Percentiles rank a stretch among this genome's conserved stretches.
phyloP scores from a whole-genome alignment of 2,329 filamentous ascomycete genomes.

The Ophiostoma sp. region DNA sequence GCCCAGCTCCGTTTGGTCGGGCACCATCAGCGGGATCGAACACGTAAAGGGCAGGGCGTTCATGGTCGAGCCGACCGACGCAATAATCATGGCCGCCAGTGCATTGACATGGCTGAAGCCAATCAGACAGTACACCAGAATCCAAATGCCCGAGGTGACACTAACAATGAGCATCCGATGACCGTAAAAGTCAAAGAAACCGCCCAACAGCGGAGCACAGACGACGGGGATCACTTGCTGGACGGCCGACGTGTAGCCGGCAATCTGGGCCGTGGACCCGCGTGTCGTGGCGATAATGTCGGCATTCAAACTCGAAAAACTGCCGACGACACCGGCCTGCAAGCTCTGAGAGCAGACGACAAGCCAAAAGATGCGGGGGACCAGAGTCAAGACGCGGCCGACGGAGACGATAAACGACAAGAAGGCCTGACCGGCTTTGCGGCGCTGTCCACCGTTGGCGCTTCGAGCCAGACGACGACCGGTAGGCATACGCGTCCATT shows the following conservation, averaged over 20 bases:
- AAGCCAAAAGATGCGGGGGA: slow-evolving; percentile 35
- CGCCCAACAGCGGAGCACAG: slow-evolving; percentile 32
- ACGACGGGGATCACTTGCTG: slow-evolving; percentile 36
- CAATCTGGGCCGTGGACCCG: slow-evolving; percentile 34
- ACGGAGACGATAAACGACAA: not conserved
- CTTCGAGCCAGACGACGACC: slow-evolving; percentile 21
- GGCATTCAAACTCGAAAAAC: slow-evolving; percentile 21
- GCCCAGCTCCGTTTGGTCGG: slow-evolving; percentile 32
- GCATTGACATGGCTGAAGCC: slow-evolving; percentile 33
- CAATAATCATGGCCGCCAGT: slow-evolving; percentile 34
- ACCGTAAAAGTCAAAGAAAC: slow-evolving; percentile 33
- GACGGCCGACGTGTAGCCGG: slow-evolving; percentile 35
- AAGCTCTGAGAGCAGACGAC: slow-evolving; percentile 32
- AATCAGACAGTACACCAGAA: slow-evolving; percentile 34
- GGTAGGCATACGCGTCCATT: slow-evolving; percentile 34
- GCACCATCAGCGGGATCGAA: slow-evolving; percentile 34
- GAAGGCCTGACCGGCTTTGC: not conserved
- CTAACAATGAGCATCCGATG: slow-evolving; percentile 35
- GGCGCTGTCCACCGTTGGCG: not conserved
- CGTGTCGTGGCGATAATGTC: slow-evolving; percentile 29
- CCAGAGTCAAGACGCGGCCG: slow-evolving; percentile 24
- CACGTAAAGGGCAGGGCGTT: slow-evolving; percentile 35
- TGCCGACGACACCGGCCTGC: slow-evolving; percentile 31
- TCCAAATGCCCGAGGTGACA: slow-evolving; percentile 33
- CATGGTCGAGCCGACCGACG: slow-evolving; percentile 34